Conservation (phyloP, 805 yeast genomes). For the Candida incommunis region DNA sequence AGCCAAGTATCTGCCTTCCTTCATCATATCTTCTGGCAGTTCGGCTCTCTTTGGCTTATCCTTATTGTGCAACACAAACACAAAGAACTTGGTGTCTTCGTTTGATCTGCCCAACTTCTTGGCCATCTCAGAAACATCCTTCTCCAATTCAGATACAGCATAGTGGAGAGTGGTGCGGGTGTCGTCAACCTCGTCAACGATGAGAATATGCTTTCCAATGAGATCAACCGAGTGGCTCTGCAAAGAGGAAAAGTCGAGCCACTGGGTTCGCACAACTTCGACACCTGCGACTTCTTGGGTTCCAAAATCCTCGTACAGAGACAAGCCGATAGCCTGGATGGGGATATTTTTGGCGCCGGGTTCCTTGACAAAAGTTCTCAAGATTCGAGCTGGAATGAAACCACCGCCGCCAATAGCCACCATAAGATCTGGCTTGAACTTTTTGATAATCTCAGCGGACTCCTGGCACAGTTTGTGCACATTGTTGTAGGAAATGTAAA, state of each 20-base stretch:
- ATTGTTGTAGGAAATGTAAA: slow-evolving; percentile 61
- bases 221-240: slow-evolving; percentile 57
- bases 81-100: slow-evolving; percentile 52
- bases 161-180: slow-evolving; percentile 82
- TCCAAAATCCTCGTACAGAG: slow-evolving; percentile 74
- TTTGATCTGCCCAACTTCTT: slow-evolving; percentile 39
- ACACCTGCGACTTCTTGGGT: slow-evolving; percentile 50
- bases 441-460: slow-evolving; percentile 38
- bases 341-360: slow-evolving; percentile 81
- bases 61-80: slow-evolving; percentile 77
- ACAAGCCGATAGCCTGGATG: slow-evolving; percentile 87
- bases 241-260: slow-evolving; percentile 73
- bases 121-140: slow-evolving; percentile 50
- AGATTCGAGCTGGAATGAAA: slow-evolving; percentile 91
- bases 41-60: slow-evolving; percentile 68
- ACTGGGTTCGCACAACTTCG: slow-evolving; percentile 77
- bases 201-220: slow-evolving; percentile 66
- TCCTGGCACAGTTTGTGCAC: slow-evolving; percentile 74
- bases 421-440: slow-evolving; percentile 74
- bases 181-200: slow-evolving; percentile 87
- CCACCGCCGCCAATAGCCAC: slow-evolving; percentile 97
- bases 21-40: slow-evolving; percentile 47
- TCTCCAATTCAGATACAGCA: slow-evolving; percentile 62
- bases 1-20: slow-evolving; percentile 51
- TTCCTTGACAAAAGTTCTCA: slow-evolving; percentile 81